Evolutionary conservation across 2,329 filamentous ascomycete genomes (phyloP).

Genomic region (Calonectria henricotiae): DNA sequence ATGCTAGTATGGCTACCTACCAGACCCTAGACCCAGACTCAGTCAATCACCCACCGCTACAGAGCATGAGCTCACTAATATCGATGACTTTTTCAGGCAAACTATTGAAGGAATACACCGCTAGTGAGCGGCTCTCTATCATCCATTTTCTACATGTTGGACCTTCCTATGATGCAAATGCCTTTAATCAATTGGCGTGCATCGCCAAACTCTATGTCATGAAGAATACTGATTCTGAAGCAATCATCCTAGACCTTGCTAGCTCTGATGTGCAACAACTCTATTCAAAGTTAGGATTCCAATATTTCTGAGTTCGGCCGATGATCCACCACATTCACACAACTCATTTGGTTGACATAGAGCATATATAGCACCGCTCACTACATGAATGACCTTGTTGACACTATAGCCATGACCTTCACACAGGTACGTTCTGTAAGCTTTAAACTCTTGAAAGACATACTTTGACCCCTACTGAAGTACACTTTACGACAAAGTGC

Average conservation of each 20-base stretch:
- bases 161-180: neutral
- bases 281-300: constrained; percentile 3
- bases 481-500: constrained; percentile 9
- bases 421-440: neutral
- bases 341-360: neutral
- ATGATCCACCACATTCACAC: neutral
- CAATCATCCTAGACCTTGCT: neutral
- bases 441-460: neutral
- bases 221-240: neutral
- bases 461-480: neutral
- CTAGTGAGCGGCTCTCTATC: neutral
- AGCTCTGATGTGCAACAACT: neutral
- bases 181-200: neutral
- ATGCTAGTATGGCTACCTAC: neutral
- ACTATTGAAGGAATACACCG: neutral
- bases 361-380: neutral
- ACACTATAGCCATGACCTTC: constrained; percentile 18
- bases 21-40: neutral
- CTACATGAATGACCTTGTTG: constrained; percentile 10
- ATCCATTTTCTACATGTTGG: neutral
- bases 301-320: neutral
- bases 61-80: neutral
- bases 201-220: neutral
- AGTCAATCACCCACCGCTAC: neutral
- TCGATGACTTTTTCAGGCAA: neutral